phyloP scores from a whole-genome alignment of 768 basidiomycete genomes.

The Stropharia rugosoannulata region DNA sequence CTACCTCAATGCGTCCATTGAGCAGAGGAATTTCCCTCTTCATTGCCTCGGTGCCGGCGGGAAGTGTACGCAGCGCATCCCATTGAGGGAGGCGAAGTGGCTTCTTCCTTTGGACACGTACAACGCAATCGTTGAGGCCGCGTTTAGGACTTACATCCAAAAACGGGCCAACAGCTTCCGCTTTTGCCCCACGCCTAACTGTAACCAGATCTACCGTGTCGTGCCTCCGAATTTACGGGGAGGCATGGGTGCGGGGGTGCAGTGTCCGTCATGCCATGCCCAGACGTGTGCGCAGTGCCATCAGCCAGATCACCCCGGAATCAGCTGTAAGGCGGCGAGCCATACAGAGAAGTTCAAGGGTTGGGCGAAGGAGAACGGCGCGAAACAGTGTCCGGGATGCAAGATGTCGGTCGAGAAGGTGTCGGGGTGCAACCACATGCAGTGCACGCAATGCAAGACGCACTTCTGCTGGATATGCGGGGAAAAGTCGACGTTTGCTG shows the following conservation, averaged over 20 bases:
- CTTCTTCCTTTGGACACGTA: conserved; percentile 54
- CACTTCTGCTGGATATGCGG: conserved; percentile 85
- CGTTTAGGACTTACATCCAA: conserved; percentile 63
- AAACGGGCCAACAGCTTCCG: conserved; percentile 60
- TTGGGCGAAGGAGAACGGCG: conserved; percentile 64
- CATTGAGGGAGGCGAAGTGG: conserved; percentile 48
- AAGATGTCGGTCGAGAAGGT: conserved; percentile 66
- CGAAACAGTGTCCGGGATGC: conserved; percentile 77
- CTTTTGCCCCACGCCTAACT: conserved; percentile 81
- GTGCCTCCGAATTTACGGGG: conserved; percentile 24
- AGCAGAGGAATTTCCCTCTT: conserved; percentile 66
- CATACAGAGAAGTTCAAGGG: conserved; percentile 58
- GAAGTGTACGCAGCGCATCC: conserved; percentile 54
- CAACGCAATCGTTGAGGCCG: conserved; percentile 51
- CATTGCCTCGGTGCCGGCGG: conserved; percentile 67
- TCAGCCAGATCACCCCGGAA: conserved; percentile 57
- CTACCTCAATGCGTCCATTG: conserved; percentile 58
- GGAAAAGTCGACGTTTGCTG: conserved; percentile 61
- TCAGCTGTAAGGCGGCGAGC: conserved; percentile 61
- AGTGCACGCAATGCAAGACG: conserved; percentile 69
- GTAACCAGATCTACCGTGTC: conserved; percentile 68
- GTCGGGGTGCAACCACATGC: conserved; percentile 84
- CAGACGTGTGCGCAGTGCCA: conserved; percentile 70
- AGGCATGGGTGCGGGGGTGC: conserved; percentile 44
- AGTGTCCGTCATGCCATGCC: conserved; percentile 69